Evolutionary conservation across 2,329 filamentous ascomycete species (phyloP), one percentile per base, ranked within the genome.

Genomic region (Didymellaceae sp.): DNA sequence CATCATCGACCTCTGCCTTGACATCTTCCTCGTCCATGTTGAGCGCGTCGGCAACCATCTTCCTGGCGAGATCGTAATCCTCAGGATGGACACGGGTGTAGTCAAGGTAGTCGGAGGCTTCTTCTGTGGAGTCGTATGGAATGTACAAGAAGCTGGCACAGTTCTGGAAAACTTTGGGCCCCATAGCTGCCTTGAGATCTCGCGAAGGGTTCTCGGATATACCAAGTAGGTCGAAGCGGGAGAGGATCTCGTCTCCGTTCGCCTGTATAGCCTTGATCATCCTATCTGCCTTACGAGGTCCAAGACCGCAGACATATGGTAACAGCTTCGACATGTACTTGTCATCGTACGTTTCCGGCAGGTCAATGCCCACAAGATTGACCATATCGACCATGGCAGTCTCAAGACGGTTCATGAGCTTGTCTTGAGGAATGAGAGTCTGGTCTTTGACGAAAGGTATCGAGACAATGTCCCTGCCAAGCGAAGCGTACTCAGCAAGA

Each of bases 301-400:
- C 94, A 20, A 99, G 82, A 61, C 94, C 94, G 62, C 90, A 90
- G 17, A 99, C 85, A 63, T 92, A 99, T 4, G 92, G 92, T 28
- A 99, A 80, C 1, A 99, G 82, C 58, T 93, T 94, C 11, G 91
- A 91, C 7, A 89, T 88, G 65, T 94, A 91, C 1, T 85, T 70
- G 71, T 97, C 90, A 32, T 81, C 82, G 47, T 96, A 86, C 11
- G 92, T 91, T 59, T 97, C 92, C 64, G 97, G 96, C 67, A 99
- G 88, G 65, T 97, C 90, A 28, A 99, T 90, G 67, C 94, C 94
- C 35, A 92, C 91, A 33, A 99, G 85, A 71, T 99, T 99, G 62
- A 99, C 94, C 82, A 96, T 96, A 70, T 99, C 94, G 9, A 99
- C 93, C 85, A 99, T 90, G 34, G 93, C 91, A n/a, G 90, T 95